These are phyloP conservation scores for Cryptococcus deneoformans DNA, from an alignment of 1,284 basidiomycete genomes.

Conservation along the genomic window DNA sequence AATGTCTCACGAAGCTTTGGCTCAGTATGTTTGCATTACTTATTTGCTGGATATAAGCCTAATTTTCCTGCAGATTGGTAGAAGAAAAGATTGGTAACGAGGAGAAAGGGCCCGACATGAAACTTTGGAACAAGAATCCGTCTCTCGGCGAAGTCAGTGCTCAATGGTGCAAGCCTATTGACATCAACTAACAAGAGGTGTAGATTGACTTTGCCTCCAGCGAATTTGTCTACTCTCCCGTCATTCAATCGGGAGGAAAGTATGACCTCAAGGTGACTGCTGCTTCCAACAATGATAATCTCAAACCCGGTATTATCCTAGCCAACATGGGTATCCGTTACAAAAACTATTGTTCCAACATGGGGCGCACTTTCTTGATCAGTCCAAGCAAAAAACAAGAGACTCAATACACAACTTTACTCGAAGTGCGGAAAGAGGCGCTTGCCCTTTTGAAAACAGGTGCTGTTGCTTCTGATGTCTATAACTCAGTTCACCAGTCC, in stretches of 20 bases:
- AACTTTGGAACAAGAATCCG: conserved; percentile 76
- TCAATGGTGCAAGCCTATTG: not conserved
- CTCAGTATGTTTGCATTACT: conserved; percentile 44
- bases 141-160: conserved; percentile 64
- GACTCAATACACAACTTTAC: conserved; percentile 71
- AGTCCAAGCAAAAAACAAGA: conserved; percentile 93
- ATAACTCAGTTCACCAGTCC: conserved; percentile 70
- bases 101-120: conserved; percentile 83
- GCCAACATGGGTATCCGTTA: conserved; percentile 88
- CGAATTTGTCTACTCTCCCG: conserved; percentile 93
- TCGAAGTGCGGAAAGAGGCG: conserved; percentile 75
- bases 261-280: conserved; percentile 88
- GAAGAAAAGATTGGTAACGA: conserved; percentile 84
- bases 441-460: conserved; percentile 72
- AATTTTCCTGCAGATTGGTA: conserved; percentile 21
- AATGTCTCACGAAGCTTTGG: conserved; percentile 82
- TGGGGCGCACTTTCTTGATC: conserved; percentile 83
- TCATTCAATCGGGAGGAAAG: conserved; percentile 89
- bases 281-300: conserved; percentile 75
- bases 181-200: not conserved
- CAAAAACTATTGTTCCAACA: conserved; percentile 87
- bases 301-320: conserved; percentile 88
- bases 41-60: not conserved
- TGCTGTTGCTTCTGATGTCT: conserved; percentile 70
- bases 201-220: conserved; percentile 82